phyloP scores from a whole-genome alignment of 75 land plant species.

The Cupressus sempervirens region DNA sequence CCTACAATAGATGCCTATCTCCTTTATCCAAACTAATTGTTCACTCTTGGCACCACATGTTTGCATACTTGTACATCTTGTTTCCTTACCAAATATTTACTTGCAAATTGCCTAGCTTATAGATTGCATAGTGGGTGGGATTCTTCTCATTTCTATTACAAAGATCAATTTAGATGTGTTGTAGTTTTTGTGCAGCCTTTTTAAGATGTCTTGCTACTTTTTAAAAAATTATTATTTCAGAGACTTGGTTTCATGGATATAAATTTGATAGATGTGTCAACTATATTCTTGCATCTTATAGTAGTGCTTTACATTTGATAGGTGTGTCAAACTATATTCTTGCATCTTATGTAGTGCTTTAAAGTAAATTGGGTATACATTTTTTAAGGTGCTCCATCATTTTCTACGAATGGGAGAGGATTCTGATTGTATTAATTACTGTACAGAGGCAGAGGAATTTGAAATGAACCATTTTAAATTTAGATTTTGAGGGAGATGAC shows the following conservation, averaged over 20 bases:
- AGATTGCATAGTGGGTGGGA: conserved; percentile 76
- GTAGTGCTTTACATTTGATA: too few species aligned
- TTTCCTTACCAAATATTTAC: not conserved
- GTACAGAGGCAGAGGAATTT: too few species aligned
- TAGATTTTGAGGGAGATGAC: too few species aligned
- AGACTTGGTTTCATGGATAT: conserved; percentile 83
- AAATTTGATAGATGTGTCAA: too few species aligned
- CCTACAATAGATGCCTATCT: conserved; percentile 90
- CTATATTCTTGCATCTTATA: too few species aligned
- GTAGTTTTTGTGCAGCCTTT: conserved; percentile 92
- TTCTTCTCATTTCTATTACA: conserved; percentile 88
- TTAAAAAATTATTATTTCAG: conserved; percentile 93
- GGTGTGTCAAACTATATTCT: conserved; percentile 33
- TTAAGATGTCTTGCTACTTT: conserved; percentile 97
- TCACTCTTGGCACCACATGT: conserved; percentile 98
- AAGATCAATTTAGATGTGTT: conserved; percentile 89
- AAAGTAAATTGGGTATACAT: too few species aligned
- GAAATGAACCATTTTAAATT: too few species aligned
- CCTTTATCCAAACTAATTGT: conserved; percentile 97
- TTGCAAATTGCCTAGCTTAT: not conserved
- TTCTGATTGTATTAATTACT: too few species aligned
- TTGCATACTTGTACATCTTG: not conserved
- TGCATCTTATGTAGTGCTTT: not conserved
- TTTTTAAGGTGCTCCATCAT: too few species aligned
- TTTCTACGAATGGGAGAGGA: too few species aligned